These are phyloP conservation scores for Phaeotremella fagi DNA, from an alignment of 768 basidiomycete species.

Conservation along the genomic window DNA sequence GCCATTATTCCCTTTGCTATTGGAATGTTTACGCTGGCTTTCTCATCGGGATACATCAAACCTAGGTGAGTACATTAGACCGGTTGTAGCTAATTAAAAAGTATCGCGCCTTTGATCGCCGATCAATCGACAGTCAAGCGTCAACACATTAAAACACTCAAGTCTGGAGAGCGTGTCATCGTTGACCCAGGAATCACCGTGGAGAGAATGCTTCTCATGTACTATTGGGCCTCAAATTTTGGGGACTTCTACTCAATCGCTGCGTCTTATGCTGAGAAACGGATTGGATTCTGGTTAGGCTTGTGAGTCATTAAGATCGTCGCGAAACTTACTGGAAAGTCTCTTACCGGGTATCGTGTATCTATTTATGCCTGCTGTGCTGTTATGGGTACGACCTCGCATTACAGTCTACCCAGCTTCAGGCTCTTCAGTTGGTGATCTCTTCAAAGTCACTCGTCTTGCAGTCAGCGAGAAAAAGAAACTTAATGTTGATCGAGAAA, in stretches of 20 bases:
- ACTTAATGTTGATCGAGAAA: slow-evolving; percentile 12
- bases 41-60: slow-evolving; percentile 37
- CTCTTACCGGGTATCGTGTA: slow-evolving; percentile 38
- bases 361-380: slow-evolving; percentile 32
- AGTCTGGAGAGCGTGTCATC: slow-evolving; percentile 34
- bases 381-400: slow-evolving; percentile 20
- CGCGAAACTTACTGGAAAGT: neutral
- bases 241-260: slow-evolving; percentile 36
- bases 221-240: slow-evolving; percentile 42
- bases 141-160: slow-evolving; percentile 14
- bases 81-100: too few species aligned
- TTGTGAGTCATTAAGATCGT: too few species aligned
- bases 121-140: slow-evolving; percentile 37
- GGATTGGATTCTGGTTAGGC: slow-evolving; percentile 39
- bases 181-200: slow-evolving; percentile 35
- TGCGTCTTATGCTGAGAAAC: slow-evolving; percentile 30
- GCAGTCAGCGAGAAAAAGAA: slow-evolving; percentile 13
- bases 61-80: too few species aligned
- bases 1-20: slow-evolving; percentile 27
- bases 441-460: slow-evolving; percentile 19
- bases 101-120: slow-evolving; percentile 41
- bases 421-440: slow-evolving; percentile 37
- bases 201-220: slow-evolving; percentile 26
- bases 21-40: slow-evolving; percentile 21
- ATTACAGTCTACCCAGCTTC: slow-evolving; percentile 30